phyloP scores from a whole-genome alignment of 2,329 filamentous ascomycete species.

The Colletotrichum tanaceti region DNA sequence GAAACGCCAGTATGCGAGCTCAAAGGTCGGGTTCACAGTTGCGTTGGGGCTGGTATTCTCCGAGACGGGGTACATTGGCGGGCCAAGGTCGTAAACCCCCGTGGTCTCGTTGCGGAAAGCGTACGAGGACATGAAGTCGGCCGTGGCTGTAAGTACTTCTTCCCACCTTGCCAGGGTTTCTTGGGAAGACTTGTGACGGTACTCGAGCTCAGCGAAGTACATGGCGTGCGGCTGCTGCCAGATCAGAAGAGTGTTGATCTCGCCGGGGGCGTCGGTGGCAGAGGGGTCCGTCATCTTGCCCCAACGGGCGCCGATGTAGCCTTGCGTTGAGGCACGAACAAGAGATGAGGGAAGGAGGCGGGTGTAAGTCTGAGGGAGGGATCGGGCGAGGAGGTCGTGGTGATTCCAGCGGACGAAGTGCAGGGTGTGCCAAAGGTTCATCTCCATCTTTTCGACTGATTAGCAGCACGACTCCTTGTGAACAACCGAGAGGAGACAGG shows the following conservation, averaged over 20 bases:
- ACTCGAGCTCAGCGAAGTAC: conserved; percentile 69
- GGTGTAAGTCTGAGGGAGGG: conserved; percentile 58
- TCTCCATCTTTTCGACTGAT: conserved; percentile 56
- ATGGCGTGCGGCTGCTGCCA: conserved; percentile 73
- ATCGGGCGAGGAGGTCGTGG: conserved; percentile 57
- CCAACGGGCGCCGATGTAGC: conserved; percentile 58
- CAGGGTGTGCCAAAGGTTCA: conserved; percentile 64
- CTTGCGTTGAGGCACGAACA: conserved; percentile 53
- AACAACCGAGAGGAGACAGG: not conserved
- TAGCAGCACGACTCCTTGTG: not conserved
- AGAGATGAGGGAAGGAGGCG: conserved; percentile 57
- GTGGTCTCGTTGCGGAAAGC: conserved; percentile 66
- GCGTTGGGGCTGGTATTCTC: conserved; percentile 69
- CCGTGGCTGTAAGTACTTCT: conserved; percentile 59
- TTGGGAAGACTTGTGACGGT: conserved; percentile 56
- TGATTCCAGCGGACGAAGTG: conserved; percentile 64
- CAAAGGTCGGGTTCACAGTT: conserved; percentile 69
- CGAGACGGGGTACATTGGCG: conserved; percentile 59
- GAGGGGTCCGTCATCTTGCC: conserved; percentile 58
- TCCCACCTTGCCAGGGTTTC: conserved; percentile 65
- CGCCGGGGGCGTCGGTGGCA: conserved; percentile 66
- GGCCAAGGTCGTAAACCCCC: conserved; percentile 61
- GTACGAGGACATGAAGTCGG: conserved; percentile 70
- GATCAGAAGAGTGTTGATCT: conserved; percentile 70
- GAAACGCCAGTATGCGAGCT: conserved; percentile 71